Percentiles rank a stretch among this genome's conserved stretches.
Conservation (phyloP, 352 stramenopile species). For the Plasmopara viticola region DNA sequence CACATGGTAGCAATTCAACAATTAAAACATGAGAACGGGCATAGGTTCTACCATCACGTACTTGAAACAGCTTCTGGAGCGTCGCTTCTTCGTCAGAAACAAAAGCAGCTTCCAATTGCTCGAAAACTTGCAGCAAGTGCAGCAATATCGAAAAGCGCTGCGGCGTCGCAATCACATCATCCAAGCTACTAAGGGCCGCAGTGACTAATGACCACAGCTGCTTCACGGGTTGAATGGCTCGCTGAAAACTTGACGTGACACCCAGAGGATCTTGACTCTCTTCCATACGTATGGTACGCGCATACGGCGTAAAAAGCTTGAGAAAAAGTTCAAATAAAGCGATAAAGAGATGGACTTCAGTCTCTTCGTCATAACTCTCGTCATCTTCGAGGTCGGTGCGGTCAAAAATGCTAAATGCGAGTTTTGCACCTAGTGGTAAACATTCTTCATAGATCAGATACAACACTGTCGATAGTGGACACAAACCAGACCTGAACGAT, state of each 20-base stretch:
- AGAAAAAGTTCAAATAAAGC: conserved; percentile 51
- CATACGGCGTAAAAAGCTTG: conserved; percentile 51
- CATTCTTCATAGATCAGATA: neutral
- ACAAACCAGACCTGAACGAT: conserved; percentile 33
- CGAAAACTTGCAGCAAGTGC: conserved; percentile 56
- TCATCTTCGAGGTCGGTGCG: conserved; percentile 63
- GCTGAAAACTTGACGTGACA: conserved; percentile 30
- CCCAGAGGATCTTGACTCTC: conserved; percentile 4
- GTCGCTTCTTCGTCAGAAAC: conserved; percentile 27
- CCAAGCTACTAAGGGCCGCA: conserved; percentile 32
- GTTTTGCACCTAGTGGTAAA: conserved; percentile 33
- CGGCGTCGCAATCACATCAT: conserved; percentile 43
- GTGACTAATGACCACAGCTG: conserved; percentile 46
- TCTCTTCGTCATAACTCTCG: conserved; percentile 67
- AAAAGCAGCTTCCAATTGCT: conserved; percentile 44
- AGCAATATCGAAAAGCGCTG: conserved; percentile 64
- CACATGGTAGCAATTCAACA: neutral
- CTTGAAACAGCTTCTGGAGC: conserved; percentile 32
- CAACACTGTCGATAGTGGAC: no score
- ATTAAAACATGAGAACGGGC: neutral
- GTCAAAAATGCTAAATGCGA: conserved; percentile 66
- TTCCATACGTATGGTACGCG: conserved; percentile 20
- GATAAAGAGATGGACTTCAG: conserved; percentile 60
- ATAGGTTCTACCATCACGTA: conserved; percentile 9
- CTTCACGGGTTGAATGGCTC: conserved; percentile 32